Evolutionary conservation across 2,329 filamentous ascomycete genomes (phyloP).

Genomic region (Fusarium nematophilum): DNA sequence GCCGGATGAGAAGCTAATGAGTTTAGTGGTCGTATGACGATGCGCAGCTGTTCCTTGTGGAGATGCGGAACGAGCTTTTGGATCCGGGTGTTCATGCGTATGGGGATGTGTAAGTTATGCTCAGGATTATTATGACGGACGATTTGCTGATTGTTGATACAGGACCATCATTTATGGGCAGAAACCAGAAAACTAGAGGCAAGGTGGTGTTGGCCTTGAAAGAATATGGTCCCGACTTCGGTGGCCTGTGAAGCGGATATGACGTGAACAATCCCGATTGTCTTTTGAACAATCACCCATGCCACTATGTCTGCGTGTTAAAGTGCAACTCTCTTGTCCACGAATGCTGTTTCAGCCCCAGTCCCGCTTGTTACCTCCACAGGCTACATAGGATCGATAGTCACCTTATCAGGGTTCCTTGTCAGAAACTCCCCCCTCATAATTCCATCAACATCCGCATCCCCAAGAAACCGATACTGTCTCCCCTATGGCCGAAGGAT

Average conservation of each 20-base stretch:
- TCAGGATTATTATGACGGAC: too few relatives aligned
- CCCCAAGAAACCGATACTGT: conserved; percentile 24
- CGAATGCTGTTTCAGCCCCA: too few relatives aligned
- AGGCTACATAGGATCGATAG: conserved; percentile 2
- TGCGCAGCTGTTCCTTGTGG: conserved; percentile 14
- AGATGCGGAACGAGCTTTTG: conserved; percentile 20
- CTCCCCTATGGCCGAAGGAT: conserved; percentile 8
- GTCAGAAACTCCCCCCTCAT: conserved; percentile 35
- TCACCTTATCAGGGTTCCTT: conserved; percentile 7
- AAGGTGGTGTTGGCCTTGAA: too few relatives aligned
- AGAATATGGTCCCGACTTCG: too few relatives aligned
- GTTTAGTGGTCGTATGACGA: conserved; percentile 17
- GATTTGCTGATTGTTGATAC: background rate
- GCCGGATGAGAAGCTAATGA: background rate
- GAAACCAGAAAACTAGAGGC: background rate
- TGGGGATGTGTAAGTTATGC: conserved; percentile 3
- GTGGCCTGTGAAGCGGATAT: too few relatives aligned
- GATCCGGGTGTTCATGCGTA: conserved; percentile 17
- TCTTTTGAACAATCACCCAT: too few relatives aligned
- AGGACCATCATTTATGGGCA: conserved; percentile 10
- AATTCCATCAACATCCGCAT: conserved; percentile 35
- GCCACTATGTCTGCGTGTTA: too few relatives aligned
- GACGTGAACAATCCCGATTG: too few relatives aligned
- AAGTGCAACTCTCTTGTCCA: too few relatives aligned
- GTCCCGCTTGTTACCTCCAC: too few relatives aligned